phyloP scores from a whole-genome alignment of 192 early-diverging fungal genomes.

The Coemansia sp. region DNA sequence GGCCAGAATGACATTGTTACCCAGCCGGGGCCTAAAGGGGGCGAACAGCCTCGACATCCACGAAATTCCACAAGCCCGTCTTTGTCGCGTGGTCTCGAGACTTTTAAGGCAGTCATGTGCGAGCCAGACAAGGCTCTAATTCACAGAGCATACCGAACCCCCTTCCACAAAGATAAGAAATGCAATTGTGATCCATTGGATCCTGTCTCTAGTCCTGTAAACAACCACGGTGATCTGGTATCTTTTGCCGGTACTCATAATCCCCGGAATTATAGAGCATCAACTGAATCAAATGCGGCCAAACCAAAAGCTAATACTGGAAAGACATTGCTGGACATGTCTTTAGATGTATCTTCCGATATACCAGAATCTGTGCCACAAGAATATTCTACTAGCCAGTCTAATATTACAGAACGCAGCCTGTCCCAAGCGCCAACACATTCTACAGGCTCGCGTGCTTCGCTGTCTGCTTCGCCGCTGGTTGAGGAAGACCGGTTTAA shows the following conservation, averaged over 20 bases:
- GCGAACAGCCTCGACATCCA: not conserved
- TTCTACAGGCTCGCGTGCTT: constrained; percentile 23
- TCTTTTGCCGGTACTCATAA: no score
- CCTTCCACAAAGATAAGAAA: not conserved
- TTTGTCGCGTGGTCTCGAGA: constrained; percentile 30
- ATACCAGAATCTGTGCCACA: constrained; percentile 1
- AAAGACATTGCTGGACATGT: not conserved
- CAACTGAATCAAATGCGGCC: no score
- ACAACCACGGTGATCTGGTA: no score
- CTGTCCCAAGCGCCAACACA: constrained; percentile 25
- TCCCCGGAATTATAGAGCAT: no score
- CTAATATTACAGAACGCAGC: constrained; percentile 17
- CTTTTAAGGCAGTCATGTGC: constrained; percentile 14
- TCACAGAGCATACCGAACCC: not conserved
- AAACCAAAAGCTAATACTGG: no score
- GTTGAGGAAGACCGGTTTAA: constrained; percentile 50
- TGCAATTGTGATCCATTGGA: not conserved
- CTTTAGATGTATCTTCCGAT: not conserved
- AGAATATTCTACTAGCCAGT: constrained; percentile 1
- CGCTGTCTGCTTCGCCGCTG: constrained; percentile 25
- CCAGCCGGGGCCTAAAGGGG: not conserved
- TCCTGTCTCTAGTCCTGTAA: no score
- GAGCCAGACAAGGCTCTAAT: not conserved
- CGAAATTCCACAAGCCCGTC: constrained; percentile 4
- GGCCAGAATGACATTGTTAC: not conserved